These are phyloP conservation scores for Austroboletus eburneus DNA, from an alignment of 768 basidiomycete genomes.

Conservation along the genomic window DNA sequence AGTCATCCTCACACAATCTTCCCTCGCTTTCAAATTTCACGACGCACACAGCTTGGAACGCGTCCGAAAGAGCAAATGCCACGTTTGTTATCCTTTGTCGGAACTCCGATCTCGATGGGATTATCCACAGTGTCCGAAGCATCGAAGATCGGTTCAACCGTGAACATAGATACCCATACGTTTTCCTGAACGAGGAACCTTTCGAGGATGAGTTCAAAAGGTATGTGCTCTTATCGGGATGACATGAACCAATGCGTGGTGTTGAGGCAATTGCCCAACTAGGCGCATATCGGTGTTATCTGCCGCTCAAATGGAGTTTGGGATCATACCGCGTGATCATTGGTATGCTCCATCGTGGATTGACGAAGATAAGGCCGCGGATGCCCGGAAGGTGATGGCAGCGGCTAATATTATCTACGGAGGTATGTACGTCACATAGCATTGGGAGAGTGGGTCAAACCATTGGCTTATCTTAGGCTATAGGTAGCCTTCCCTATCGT, in stretches of 20 bases:
- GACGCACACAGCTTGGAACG: background rate
- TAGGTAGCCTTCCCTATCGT: conserved; percentile 40
- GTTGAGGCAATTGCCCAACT: conserved; percentile 14
- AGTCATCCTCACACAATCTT: background rate
- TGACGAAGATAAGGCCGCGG: conserved; percentile 58
- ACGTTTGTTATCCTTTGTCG: conserved; percentile 55
- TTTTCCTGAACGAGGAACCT: conserved; percentile 61
- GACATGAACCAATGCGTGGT: background rate
- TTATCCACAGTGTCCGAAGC: conserved; percentile 47
- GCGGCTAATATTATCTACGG: conserved; percentile 44
- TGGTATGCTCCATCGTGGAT: conserved; percentile 75
- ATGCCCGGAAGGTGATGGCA: conserved; percentile 50
- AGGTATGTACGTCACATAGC: conserved; percentile 35
- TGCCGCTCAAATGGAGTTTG: conserved; percentile 48
- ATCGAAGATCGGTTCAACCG: conserved; percentile 61
- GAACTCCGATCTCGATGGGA: conserved; percentile 43
- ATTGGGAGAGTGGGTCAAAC: background rate
- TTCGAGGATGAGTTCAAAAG: conserved; percentile 51
- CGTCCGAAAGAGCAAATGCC: conserved; percentile 44
- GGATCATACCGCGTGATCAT: conserved; percentile 53
- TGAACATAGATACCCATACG: conserved; percentile 54
- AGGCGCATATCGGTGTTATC: conserved; percentile 38
- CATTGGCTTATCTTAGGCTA: background rate
- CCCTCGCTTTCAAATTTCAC: background rate
- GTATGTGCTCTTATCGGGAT: conserved; percentile 15